Evolutionary conservation across 1,284 basidiomycete species (phyloP).

Genomic region (Singerocomus rubriflavus): DNA sequence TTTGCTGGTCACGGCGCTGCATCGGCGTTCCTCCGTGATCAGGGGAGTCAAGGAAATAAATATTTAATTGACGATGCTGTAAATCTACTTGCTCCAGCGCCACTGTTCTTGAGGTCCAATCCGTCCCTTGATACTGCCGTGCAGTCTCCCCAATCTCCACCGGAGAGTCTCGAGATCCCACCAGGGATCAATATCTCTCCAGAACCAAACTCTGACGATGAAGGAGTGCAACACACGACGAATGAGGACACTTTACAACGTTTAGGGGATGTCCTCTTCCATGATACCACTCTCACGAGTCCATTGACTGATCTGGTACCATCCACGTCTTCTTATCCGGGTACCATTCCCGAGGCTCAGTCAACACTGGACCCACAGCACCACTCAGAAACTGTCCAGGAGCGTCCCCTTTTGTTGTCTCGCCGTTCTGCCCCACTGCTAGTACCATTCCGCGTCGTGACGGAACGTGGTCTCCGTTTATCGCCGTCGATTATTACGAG

Average conservation of each 20-base stretch:
- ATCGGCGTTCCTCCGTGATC: slow-evolving; percentile 12
- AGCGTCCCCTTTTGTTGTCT: slow-evolving; percentile 5
- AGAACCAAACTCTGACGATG: background rate
- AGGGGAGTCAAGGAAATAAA: background rate
- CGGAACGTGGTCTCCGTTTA: slow-evolving; percentile 31
- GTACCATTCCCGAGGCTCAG: background rate
- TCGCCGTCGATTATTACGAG: slow-evolving; percentile 31
- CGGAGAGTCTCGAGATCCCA: slow-evolving; percentile 1
- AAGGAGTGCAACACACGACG: slow-evolving; percentile 9
- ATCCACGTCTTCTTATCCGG: slow-evolving; percentile 3
- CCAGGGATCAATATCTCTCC: slow-evolving; percentile 3
- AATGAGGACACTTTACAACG: slow-evolving; percentile 18
- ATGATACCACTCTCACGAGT: slow-evolving; percentile 7
- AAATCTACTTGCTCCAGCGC: slow-evolving; percentile 16
- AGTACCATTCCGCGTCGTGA: slow-evolving; percentile 24
- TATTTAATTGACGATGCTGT: background rate
- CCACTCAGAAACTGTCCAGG: slow-evolving; percentile 1
- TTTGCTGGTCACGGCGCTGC: slow-evolving; percentile 13
- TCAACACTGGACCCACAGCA: background rate
- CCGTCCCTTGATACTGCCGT: slow-evolving; percentile 5
- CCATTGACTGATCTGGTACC: background rate
- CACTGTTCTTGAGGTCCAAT: slow-evolving; percentile 11
- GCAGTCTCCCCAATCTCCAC: slow-evolving; percentile 7
- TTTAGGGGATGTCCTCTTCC: slow-evolving; percentile 2
- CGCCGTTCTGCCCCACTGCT: slow-evolving; percentile 18